Base-by-base conservation (phyloP, 179 eudicot species). In the Silene vulgaris region DNA sequence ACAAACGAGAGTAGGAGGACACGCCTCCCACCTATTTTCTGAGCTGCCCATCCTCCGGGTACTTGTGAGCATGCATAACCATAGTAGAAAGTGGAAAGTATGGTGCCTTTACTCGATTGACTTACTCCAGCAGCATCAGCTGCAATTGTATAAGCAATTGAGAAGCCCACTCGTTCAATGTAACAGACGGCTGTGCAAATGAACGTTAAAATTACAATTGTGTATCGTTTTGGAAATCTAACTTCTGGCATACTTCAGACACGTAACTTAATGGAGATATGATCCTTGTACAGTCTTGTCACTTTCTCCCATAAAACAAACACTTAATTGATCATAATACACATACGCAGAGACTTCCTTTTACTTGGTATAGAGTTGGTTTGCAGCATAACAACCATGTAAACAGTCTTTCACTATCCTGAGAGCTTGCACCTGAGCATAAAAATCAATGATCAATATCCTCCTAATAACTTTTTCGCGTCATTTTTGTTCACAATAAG, bases 41-140 rank as follows among this genome's bases (percentile, higher is more conserved):
- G 98, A 72, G 98, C 98, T 72, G 96, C 90, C 98, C 97, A 93
- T 57, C 97, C 98, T 76, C 97, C 98, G 6, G 98, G 97, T 28
- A 93, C 89, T 74, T 93, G 98, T 23, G 98, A 93, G 79, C 89
- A 90, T 11, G 96, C 97, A 71, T 93, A 93, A 6, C 98, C 98
- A 76, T 90, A 93, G 70, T 91, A 93, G 78, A 93, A 93, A 43
- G 97, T 88, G 0, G 98, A 93, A 68, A 93, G 96, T 74, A 93
- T 90, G 11, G 84, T 84, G 81, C 98, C 98, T 86, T 90, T 90
- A 74, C 91, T 88, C 11, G 90, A 83, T 72, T 90, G 96, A 63
- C 78, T 86, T 19, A 90, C 90, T 59, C 89, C 92, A 32, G 82
- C 89, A 56, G 88, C 91, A 86, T 84, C 91, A 66, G 87, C 87